Evolutionary conservation across 202 grass and related monocot species (phyloP), one percentile per base, ranked within the genome.

Genomic region (Dendrocalamus latiflorus): DNA sequence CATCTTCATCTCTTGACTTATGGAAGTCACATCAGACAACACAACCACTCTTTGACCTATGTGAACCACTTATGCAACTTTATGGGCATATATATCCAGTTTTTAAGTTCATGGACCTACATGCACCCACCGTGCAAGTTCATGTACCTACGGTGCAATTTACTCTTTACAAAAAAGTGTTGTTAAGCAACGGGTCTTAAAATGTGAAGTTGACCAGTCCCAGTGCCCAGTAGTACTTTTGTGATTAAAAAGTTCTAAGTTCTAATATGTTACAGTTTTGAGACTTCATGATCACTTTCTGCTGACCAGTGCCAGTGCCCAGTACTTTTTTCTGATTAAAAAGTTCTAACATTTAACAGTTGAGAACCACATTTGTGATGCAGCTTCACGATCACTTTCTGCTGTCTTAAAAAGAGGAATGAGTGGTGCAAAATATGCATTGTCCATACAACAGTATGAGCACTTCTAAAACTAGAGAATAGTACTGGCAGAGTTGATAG

Each of bases 201-300:
- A 75, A 65, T 21, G 36, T 55, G 18, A 63, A 76, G 72, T 76
- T 57, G 60, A 60, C 34, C 26, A 47, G 44, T 50, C n/a, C n/a
- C n/a, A n/a, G n/a, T n/a, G n/a, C n/a, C n/a, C 6, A 48, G 26
- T 66, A 17, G 50, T 58, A 62, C 14, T 11, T 37, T 36, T 74
- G 33, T 36, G 20, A 37, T 65, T 83, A 39, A n/a, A n/a, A n/a
- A n/a, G n/a, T n/a, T n/a, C n/a, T n/a, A 59, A 77, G 42, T 59
- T 78, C 45, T 65, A 85, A 43, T 50, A 59, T 81, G 61, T 75
- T 50, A 25, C 42, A 49, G 8, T 68, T 6, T 75, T 86, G 41
- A 14, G 28, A 74, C 50, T 86, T 59, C 28, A 81, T 18, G 68
- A 74, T 74, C 25, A 66, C 41, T 44, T 66, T 45, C 20, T 65